phyloP scores from a whole-genome alignment of 805 yeast genomes.

The Maudiozyma saulgeensis region DNA sequence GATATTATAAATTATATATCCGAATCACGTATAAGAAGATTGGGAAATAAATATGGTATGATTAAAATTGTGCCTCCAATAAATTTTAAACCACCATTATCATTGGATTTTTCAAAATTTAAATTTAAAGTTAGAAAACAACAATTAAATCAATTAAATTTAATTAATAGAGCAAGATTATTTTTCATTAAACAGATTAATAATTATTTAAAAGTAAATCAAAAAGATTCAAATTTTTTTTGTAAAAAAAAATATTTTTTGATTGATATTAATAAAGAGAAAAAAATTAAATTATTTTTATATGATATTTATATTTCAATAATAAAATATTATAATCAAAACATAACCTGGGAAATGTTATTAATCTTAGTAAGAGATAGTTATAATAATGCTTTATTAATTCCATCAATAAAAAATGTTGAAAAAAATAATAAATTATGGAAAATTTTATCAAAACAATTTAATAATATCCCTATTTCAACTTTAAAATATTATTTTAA shows the following conservation, averaged over 20 bases:
- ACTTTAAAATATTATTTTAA: conserved; percentile 18
- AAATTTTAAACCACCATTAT: conserved; percentile 41
- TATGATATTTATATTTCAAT: conserved; percentile 34
- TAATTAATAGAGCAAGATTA: conserved; percentile 51
- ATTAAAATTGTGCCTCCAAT: conserved; percentile 61
- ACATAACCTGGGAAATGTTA: neutral
- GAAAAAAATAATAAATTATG: conserved; percentile 19
- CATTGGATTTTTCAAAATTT: conserved; percentile 44
- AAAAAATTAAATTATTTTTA: conserved; percentile 16
- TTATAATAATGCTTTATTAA: neutral
- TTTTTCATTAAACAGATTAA: conserved; percentile 54
- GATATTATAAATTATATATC: conserved; percentile 65
- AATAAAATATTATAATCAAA: conserved; percentile 14
- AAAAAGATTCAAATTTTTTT: too few species aligned
- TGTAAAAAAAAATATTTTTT: neutral
- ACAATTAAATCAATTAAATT: conserved; percentile 51
- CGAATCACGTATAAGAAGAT: conserved; percentile 31
- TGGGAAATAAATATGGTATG: conserved; percentile 62
- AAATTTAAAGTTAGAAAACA: conserved; percentile 63
- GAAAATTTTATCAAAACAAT: conserved; percentile 13
- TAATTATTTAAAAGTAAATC: conserved; percentile 31
- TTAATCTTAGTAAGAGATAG: neutral
- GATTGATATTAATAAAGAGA: neutral
- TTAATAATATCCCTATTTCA: conserved; percentile 3
- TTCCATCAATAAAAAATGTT: neutral